Evolutionary conservation across 1,284 basidiomycete genomes (phyloP).

Genomic region (Thelephora terrestris): DNA sequence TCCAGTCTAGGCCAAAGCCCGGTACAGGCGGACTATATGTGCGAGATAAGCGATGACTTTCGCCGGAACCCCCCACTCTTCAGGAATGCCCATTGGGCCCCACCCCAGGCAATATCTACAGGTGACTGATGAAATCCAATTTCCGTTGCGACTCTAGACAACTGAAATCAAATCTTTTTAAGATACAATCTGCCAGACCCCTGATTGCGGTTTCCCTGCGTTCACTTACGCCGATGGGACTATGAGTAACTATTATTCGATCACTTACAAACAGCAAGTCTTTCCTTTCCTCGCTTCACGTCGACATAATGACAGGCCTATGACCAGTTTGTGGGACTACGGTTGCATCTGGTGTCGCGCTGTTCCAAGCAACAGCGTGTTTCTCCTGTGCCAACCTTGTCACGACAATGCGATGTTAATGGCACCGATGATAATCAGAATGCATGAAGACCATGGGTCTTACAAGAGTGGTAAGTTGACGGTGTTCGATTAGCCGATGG

Average conservation of each 20-base stretch:
- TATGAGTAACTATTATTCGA: conserved; percentile 35
- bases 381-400: conserved; percentile 45
- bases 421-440: too few species aligned
- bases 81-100: too few species aligned
- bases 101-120: too few species aligned
- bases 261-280: conserved; percentile 36
- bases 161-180: neutral
- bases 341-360: conserved; percentile 48
- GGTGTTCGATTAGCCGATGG: neutral
- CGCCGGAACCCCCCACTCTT: too few species aligned
- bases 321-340: conserved; percentile 24
- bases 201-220: neutral
- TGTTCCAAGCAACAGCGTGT: too few species aligned
- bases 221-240: neutral
- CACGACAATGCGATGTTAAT: too few species aligned
- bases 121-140: neutral
- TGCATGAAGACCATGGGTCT: conserved; percentile 46
- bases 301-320: neutral
- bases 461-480: conserved; percentile 45
- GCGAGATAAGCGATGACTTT: too few species aligned
- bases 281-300: neutral
- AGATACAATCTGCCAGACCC: neutral
- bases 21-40: too few species aligned
- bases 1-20: too few species aligned
- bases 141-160: neutral